Conservation (phyloP, 768 basidiomycete species). For the Pleurotus giganteus region DNA sequence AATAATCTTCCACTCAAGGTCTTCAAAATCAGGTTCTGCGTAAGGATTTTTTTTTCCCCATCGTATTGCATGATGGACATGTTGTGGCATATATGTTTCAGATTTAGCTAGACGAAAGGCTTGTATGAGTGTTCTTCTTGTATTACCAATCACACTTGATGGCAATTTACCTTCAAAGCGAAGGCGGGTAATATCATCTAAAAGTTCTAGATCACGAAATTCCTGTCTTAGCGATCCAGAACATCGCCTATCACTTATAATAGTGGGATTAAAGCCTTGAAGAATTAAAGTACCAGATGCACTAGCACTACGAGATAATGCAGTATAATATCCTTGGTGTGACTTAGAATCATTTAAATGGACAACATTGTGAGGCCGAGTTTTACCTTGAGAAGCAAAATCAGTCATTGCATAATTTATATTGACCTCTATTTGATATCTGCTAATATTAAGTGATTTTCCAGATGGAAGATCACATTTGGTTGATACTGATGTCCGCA, state of each 20-base stretch:
- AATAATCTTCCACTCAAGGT: neutral
- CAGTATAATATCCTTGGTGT: conserved; percentile 7
- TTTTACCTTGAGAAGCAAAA: conserved; percentile 11
- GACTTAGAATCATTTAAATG: neutral
- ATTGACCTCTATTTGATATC: neutral
- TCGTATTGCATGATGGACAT: conserved; percentile 1
- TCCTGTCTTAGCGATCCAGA: conserved; percentile 18
- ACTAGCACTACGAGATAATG: conserved; percentile 6
- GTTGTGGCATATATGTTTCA: conserved; percentile 1
- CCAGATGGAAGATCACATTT: neutral
- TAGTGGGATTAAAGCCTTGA: conserved; percentile 9
- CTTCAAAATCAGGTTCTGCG: neutral
- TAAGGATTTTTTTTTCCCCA: conserved; percentile 5
- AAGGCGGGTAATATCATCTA: conserved; percentile 20
- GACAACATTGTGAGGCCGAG: conserved; percentile 9
- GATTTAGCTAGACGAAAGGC: neutral
- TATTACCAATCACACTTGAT: neutral
- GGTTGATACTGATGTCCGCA: neutral
- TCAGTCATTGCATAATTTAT: conserved; percentile 10
- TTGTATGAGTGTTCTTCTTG: neutral
- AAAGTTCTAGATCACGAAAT: conserved; percentile 19
- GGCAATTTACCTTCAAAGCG: conserved; percentile 9
- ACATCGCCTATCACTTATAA: neutral
- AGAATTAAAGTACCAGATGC: conserved; percentile 8
- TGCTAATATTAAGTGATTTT: neutral